These are phyloP conservation scores for Microsporum audouinii DNA, from an alignment of 2,329 filamentous ascomycete genomes.

Conservation along the genomic window DNA sequence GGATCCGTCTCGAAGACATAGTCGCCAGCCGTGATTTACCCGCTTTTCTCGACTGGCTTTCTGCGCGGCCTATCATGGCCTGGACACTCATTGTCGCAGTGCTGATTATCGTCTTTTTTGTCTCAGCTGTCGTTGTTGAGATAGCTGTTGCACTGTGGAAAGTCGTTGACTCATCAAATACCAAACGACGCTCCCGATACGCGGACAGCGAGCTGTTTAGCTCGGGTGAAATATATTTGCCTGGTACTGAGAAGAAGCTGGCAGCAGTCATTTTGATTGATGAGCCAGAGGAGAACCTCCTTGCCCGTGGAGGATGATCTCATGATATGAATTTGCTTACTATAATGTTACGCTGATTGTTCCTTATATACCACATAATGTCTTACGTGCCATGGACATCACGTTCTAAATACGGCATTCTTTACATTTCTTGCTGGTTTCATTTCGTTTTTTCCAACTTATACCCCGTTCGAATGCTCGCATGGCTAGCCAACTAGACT, in stretches of 20 bases:
- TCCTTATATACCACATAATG: not conserved
- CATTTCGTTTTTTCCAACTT: not conserved
- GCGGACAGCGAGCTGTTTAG: not conserved
- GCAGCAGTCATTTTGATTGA: not conserved
- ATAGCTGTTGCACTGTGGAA: not conserved
- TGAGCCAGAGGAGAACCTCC: not conserved
- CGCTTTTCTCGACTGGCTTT: constrained; percentile 1
- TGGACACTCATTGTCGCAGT: not conserved
- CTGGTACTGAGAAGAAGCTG: constrained; percentile 5
- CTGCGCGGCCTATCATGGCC: constrained; percentile 7
- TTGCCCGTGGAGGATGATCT: not conserved
- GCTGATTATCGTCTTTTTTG: constrained; percentile 9
- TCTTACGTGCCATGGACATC: not conserved
- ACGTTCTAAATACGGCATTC: not conserved
- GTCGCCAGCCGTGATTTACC: not conserved
- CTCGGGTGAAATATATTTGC: constrained; percentile 1
- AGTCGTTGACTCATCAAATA: not conserved
- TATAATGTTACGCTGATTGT: not conserved
- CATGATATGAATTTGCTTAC: not conserved
- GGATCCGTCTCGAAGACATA: not conserved
- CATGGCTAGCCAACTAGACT: not conserved
- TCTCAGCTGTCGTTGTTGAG: constrained; percentile 12
- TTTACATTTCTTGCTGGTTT: not conserved
- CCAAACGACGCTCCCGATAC: not conserved
- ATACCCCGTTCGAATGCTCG: not conserved